Evolutionary conservation across 192 early-diverging fungal genomes (phyloP), one percentile per base, ranked within the genome.

Genomic region (Funneliformis mosseae): DNA sequence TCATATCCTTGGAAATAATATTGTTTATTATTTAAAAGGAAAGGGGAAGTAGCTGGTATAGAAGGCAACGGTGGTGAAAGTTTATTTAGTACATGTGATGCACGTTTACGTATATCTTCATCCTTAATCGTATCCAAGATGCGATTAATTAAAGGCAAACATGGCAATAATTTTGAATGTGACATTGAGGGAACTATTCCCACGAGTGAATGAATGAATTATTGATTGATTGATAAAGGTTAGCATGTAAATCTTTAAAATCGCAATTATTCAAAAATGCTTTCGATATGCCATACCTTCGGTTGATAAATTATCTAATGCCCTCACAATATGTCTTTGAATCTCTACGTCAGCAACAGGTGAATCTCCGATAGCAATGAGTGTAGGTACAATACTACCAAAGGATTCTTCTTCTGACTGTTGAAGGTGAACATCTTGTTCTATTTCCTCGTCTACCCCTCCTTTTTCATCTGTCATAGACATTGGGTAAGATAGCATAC

Each of bases 221-320:
- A 45, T 27, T 43, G 3, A 73, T 21, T 0, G 12, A 45, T 14
- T 4, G n/a, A 43, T 43, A 70, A 70, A 70, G 1, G 4, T 41
- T 39, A 70, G 8, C 21, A 70, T 7, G 38, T 21, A 10, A n/a
- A 42, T n/a, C 75, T 71, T 8, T 78, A 81, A n/a, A 33, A 33
- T 33, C 33, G 33, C 63, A 85, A 79, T n/a, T 82, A 81, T 61
- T 83, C 76, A 69, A 81, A 83, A 55, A 76, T 83, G 45, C 81
- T 76, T 27, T 66, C 61, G 2, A 78, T 83, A 5, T 59, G 6
- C 0, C 73, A 66, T 63, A 83, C 85, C 42, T 86, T 81, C 63
- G 67, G 83, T 86, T 50, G 83, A 82, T 43, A 90, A 80, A 62
- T 90, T 90, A 80, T 90, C 89, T 16, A 90, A 82, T 1, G 89